phyloP scores from a whole-genome alignment of 2,329 filamentous ascomycete species.

The Neoarthrinium moseri region DNA sequence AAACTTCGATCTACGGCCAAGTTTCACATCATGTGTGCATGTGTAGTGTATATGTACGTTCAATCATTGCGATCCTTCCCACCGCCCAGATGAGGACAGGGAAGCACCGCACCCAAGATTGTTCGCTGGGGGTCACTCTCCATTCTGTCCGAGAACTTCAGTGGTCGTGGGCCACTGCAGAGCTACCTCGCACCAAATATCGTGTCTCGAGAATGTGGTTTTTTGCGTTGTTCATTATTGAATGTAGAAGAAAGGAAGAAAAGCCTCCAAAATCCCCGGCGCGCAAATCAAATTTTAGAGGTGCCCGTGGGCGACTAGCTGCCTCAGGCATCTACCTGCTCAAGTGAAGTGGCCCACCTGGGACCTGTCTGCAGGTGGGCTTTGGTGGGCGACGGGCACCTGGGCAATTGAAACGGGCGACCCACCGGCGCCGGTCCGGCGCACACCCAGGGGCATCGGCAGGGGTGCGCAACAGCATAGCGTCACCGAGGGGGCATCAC shows the following conservation, averaged over 20 bases:
- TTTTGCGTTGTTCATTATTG: conserved; percentile 48
- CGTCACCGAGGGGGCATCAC: conserved; percentile 4
- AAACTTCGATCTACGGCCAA: no score
- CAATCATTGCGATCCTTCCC: conserved; percentile 61
- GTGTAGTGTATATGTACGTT: conserved; percentile 57
- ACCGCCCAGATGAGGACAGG: conserved; percentile 38
- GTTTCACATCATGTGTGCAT: no score
- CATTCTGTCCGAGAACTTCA: conserved; percentile 47
- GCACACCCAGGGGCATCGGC: not conserved
- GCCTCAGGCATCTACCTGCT: conserved; percentile 7
- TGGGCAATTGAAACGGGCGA: no score
- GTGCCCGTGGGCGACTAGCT: not conserved
- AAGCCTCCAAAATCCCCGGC: conserved; percentile 11
- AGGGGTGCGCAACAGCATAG: not conserved
- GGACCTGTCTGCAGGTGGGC: no score
- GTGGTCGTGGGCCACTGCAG: conserved; percentile 48
- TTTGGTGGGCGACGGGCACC: no score
- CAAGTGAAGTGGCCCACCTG: no score
- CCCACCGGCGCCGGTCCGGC: conserved; percentile 3
- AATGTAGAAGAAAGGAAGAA: conserved; percentile 30
- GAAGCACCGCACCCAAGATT: conserved; percentile 61
- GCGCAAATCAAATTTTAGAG: conserved; percentile 6
- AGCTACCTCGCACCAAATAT: conserved; percentile 47
- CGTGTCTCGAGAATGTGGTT: conserved; percentile 44
- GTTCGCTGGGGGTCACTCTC: conserved; percentile 50